Evolutionary conservation across 352 stramenopile genomes (phyloP), one percentile per base, ranked within the genome.

Genomic region (Globisporangium spinosum): DNA sequence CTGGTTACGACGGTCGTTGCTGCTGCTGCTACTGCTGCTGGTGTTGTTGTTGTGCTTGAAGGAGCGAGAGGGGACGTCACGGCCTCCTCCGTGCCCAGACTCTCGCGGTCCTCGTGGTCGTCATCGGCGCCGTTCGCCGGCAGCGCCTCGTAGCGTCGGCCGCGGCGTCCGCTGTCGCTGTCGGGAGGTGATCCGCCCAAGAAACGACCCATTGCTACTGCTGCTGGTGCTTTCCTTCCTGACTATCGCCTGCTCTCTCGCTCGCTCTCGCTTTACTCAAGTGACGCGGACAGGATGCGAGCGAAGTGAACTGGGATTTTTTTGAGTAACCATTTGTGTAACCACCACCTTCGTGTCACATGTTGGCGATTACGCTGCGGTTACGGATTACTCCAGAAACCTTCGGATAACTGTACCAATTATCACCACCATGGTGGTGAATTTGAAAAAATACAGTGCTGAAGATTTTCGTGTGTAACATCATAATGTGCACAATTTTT

Each of bases 121-220:
- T 72, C 73, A 9, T 84, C 74, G 4, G 75, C 77, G 49, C 79
- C 80, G 2, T 76, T 71, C 0, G 72, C 75, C 1, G 80, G 79
- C 25, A 93, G 62, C 47, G 82, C 77, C 56, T 78, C 81, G 75
- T 93, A 93, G 9, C 80, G 74, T 23, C 81, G 85, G 29, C 71
- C 69, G 38, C 79, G 73, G 20, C 77, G 73, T 38, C 65, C 56
- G 40, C 27, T 49, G 25, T 85, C 82, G 64, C 69, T 68, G 40
- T 55, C 72, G 4, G 69, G 65, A 38, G 67, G 77, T 10, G 79
- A 78, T 34, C 73, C 58, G 25, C 79, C 70, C 35, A 88, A 70
- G 71, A 90, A 90, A 60, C 82, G 75, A 38, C 77, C 82, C 85
- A 93, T 90, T 90, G 15, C 40, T 74, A 1, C 13, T 49, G 10